Evolutionary conservation across 495 filamentous ascomycete genomes (phyloP).

Genomic region (Tuber calosporum): DNA sequence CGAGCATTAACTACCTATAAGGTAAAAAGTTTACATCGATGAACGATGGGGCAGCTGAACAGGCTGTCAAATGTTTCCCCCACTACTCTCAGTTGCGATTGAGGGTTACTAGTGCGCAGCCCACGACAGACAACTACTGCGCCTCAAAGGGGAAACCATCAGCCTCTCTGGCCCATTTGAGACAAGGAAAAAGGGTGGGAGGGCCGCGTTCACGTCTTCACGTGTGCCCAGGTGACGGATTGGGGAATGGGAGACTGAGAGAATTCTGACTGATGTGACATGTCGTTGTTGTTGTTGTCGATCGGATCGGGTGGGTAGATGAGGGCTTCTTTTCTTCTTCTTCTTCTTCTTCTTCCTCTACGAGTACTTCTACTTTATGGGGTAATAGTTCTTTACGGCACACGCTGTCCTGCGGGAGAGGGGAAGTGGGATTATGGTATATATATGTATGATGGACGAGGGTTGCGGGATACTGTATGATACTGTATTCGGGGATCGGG

Average conservation of each 20-base stretch:
- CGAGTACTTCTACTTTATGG: too few species aligned
- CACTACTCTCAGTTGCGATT: not conserved
- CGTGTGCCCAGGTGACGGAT: not conserved
- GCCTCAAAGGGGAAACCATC: not conserved
- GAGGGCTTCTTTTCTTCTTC: not conserved
- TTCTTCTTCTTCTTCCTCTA: not conserved
- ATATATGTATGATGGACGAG: not conserved
- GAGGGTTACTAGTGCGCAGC: not conserved
- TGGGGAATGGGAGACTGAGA: not conserved
- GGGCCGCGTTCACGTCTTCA: not conserved
- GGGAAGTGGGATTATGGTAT: not conserved
- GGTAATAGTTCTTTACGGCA: not conserved
- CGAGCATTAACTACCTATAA: not conserved
- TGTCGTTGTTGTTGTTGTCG: not conserved
- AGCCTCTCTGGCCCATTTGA: not conserved
- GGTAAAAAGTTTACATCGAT: not conserved
- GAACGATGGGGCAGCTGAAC: not conserved
- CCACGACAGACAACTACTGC: not conserved
- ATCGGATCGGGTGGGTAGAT: not conserved
- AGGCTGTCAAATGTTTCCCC: not conserved
- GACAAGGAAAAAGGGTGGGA: not conserved
- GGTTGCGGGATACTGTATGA: too few species aligned
- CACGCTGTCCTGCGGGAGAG: not conserved
- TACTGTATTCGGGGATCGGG: not conserved
- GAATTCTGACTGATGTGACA: not conserved